Base-by-base conservation (phyloP, 2,329 filamentous ascomycete species). In the Fusarium nurragi region DNA sequence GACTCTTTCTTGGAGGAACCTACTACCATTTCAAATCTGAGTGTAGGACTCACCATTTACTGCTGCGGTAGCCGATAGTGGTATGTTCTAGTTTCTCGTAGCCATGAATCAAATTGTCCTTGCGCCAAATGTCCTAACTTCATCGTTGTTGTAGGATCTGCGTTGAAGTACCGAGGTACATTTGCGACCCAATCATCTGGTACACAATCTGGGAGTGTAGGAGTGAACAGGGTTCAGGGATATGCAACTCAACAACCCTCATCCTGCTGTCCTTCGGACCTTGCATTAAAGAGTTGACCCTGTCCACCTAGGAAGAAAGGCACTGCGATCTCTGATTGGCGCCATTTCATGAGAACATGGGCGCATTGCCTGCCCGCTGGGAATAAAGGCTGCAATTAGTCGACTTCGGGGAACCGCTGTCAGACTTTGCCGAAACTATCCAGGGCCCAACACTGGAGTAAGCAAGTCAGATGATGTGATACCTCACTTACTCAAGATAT, bases 151-250 rank as follows among this genome's bases (percentile, higher is more conserved):
- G 16, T 26, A 23, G 48, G 43, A 63, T 67, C 54, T 68, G 49
- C 44, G 49, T 46, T 40, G 46, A 61, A 53, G 37, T 34, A 32
- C 28, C 28, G 53, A 65, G 41, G 44, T 43, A 32, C 52, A 64
- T 37, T 34, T 68, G 44, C 38, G 64, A 68, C 67, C 69, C 69
- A 69, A 54, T 53, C 48, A 58, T 66, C 53, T 71, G 69, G 69
- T 30, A 34, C 32, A 55, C 32, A 61, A 55, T 61, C 39, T 38
- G 38, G 56, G 56, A 72, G 68, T 53, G 69, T 49, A 53, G 60
- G 54, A 64, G 43, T 22, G 16, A 43, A 36, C 59, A 71, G 55
- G 67, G 69, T 70, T 71, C 60, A 69, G 56, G 69, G 60, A 59
- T 65, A 62, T 65, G 49, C 37, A 45, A 41, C 60, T 44, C 37